phyloP scores from a whole-genome alignment of 768 basidiomycete genomes.

The Crucibulum laeve region DNA sequence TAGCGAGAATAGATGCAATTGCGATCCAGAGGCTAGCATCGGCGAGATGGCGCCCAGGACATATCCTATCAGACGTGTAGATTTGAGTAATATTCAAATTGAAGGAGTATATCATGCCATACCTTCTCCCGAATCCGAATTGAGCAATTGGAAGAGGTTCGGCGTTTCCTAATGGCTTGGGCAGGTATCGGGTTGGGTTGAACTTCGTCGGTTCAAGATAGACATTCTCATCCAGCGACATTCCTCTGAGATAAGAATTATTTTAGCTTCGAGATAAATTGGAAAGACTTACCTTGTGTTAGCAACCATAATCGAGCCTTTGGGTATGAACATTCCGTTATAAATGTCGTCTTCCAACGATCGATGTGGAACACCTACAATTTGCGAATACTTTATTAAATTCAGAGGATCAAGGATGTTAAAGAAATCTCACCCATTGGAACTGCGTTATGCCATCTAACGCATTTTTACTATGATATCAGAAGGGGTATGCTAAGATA shows the following conservation, averaged over 20 bases:
- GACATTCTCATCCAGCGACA: constrained; percentile 17
- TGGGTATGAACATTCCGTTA: constrained; percentile 31
- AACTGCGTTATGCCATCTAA: constrained; percentile 13
- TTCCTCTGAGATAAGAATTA: constrained; percentile 13
- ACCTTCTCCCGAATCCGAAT: constrained; percentile 26
- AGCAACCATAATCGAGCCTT: constrained; percentile 22
- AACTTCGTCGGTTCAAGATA: constrained; percentile 20
- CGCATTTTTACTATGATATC: background rate
- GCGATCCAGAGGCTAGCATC: constrained; percentile 32
- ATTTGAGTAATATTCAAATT: background rate
- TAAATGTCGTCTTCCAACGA: constrained; percentile 22
- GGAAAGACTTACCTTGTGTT: constrained; percentile 15
- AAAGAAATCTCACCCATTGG: constrained; percentile 17
- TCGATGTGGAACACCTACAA: constrained; percentile 21
- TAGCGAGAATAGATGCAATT: constrained; percentile 20
- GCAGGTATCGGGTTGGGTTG: constrained; percentile 20
- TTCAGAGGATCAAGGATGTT: constrained; percentile 6
- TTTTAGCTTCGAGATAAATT: background rate
- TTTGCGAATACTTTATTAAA: constrained; percentile 11
- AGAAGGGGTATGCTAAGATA: background rate
- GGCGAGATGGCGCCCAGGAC: constrained; percentile 39
- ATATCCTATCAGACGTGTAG: constrained; percentile 15
- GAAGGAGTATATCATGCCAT: background rate
- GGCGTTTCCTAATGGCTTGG: constrained; percentile 10
- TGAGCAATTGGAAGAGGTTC: constrained; percentile 17